Base-by-base conservation (phyloP, 345 rosid species). In the Erysimum cheiranthoides region DNA sequence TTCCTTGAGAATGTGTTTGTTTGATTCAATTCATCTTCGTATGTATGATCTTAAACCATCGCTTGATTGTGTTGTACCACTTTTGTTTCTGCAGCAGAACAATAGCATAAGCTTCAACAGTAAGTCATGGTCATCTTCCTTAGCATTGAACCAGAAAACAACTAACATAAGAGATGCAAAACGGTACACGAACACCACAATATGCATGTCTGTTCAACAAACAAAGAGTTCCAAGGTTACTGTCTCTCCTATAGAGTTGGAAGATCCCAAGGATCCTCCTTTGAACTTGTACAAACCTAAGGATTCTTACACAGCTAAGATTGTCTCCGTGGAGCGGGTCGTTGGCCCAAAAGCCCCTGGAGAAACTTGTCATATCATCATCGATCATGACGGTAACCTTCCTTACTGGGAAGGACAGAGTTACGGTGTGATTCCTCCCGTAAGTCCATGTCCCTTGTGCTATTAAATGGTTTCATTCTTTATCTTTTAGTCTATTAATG, bases 401-500 rank as follows among this genome's bases (percentile, higher is more conserved):
- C 99, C 99, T 67, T 95, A 95, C 53, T 95, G 99, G 99, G 99
- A 95, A 88, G 99, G 99, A 65, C 99, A 95, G 86, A 92, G 99
- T 82, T 95, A 88, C 39, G 98, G 99, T 68, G 94, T 95, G 16
- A 92, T 95, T 40, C 98, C 99, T 79, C 98, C 99, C 5, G 99
- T 95, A 86, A 92, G 99, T 71, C 39, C 39, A 49, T 57, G 16
- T 65, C 14, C 67, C 58, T 56, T 30, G 46, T 36, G 11, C 9
- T 53, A 4, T 54, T 70, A 42, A 16, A 43, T 70, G 51, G 58
- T 53, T 67, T 13, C 14, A 53, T 32, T 49, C n/a, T 73, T 6
- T 0, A 31, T 38, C 16, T 5, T 4, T 40, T 27, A 8, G 10
- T 40, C 56, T 68, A 32, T 16, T 8, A 6, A 35, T 57, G 56